Evolutionary conservation across 495 filamentous ascomycete species (phyloP), one percentile per base, ranked within the genome.

Genomic region (Chaetomidium leptoderma): DNA sequence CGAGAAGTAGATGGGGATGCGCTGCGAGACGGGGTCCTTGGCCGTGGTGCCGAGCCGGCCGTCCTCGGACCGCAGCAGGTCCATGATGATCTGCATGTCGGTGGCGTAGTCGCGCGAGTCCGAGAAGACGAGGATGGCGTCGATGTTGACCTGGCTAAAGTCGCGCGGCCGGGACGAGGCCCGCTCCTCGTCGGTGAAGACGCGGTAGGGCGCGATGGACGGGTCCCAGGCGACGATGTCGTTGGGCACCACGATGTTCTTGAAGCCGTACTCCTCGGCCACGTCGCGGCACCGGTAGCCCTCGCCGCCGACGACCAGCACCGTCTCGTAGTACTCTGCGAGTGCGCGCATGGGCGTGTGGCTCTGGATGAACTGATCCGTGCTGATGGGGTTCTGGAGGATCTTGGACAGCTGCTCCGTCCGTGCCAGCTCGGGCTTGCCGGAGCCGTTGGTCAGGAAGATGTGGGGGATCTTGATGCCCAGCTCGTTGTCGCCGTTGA

Each of bases 21-120:
- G 81, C 63, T 81, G 76, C 14, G 80, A 78, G 23, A 85, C 75
- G 9, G 86, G 85, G 51, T 72, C 86, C 69, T 83, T 81, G 36
- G 87, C 83, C 16, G 80, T 72, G 27, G 88, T 91, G 35, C 79
- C 75, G 17, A 90, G 71, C 52, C 81, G 81, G 57, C 88, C 88
- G 55, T 89, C 77, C 69, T 90, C 83, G 32, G 86, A 84, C 4
- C 86, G 81, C n/a, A 92, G 74, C 37, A 92, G 78, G 69, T 93
- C 89, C 62, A 93, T 83, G 70, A 92, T 91, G 68, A 93, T 87
- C 70, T 92, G 89, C 67, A 87, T 80, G 68, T 93, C 89, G 30
- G 87, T 89, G 27, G 85, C 86, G 74, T 91, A 92, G 74, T 93
- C 89, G 58, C 87, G 83, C 17, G 86, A 87, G 74, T 92, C 89